These are phyloP conservation scores for Aphanomyces stellatus DNA, from an alignment of 352 stramenopile species.

Conservation along the genomic window DNA sequence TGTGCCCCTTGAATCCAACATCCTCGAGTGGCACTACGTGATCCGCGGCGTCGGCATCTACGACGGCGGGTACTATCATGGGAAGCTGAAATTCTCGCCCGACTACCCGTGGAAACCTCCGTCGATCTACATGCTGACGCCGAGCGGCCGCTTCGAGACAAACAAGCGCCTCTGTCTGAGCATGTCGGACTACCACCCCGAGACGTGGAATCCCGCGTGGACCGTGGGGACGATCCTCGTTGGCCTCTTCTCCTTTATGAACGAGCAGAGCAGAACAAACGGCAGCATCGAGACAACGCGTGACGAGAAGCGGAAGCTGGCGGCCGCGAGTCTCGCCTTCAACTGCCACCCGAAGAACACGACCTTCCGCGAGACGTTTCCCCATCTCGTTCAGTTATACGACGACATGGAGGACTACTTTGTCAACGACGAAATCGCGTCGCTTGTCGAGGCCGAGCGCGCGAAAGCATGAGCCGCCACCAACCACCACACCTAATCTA, in stretches of 20 bases:
- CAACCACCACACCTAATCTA: too few species aligned
- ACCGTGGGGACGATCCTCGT: constrained; percentile 93
- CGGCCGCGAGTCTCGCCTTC: constrained; percentile 57
- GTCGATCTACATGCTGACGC: constrained; percentile 91
- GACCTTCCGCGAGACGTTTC: constrained; percentile 84
- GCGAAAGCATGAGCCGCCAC: too few species aligned
- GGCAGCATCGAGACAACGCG: constrained; percentile 84
- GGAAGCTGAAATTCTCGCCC: constrained; percentile 88
- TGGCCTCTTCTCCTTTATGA: constrained; percentile 93
- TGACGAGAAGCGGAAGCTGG: constrained; percentile 37
- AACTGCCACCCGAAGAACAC: constrained; percentile 67
- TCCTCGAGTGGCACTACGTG: constrained; percentile 97
- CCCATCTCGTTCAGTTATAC: constrained; percentile 78
- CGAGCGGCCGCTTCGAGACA: constrained; percentile 93
- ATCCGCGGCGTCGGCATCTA: constrained; percentile 77
- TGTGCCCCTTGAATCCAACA: constrained; percentile 87
- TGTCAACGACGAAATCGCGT: too few species aligned
- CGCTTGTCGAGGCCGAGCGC: too few species aligned
- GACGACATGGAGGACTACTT: constrained; percentile 35
- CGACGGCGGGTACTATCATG: constrained; percentile 87
- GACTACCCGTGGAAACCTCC: constrained; percentile 95
- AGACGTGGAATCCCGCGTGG: constrained; percentile 97
- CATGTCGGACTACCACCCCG: constrained; percentile 94
- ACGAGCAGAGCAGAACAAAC: constrained; percentile 60
- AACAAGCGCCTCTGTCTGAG: constrained; percentile 91